Evolutionary conservation across 495 filamentous ascomycete species (phyloP).

Genomic region (Glarea lozoyensis): DNA sequence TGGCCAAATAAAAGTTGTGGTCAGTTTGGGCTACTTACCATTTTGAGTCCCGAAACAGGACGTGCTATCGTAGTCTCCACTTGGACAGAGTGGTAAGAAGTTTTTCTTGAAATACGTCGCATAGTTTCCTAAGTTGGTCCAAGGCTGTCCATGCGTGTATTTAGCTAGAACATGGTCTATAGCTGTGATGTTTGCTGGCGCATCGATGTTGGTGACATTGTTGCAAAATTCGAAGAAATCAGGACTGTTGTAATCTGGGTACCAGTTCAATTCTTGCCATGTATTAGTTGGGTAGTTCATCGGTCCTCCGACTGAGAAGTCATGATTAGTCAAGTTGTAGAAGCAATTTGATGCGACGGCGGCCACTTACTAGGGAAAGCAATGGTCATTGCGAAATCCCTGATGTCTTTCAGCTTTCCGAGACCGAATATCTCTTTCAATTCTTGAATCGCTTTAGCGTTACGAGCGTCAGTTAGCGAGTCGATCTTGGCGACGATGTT

Average conservation of each 20-base stretch:
- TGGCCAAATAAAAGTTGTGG: not conserved
- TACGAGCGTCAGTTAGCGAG: conserved; percentile 24
- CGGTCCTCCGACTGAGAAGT: conserved; percentile 28
- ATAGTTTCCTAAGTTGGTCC: conserved; percentile 38
- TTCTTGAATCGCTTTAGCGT: conserved; percentile 25
- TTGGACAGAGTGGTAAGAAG: conserved; percentile 30
- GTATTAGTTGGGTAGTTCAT: conserved; percentile 37
- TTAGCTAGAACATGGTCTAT: conserved; percentile 32
- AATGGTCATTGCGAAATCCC: conserved; percentile 37
- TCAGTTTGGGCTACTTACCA: conserved; percentile 1
- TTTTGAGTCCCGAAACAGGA: conserved; percentile 38
- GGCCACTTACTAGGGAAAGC: conserved; percentile 23
- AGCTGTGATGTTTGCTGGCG: conserved; percentile 29
- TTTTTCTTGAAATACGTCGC: conserved; percentile 36
- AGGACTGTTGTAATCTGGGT: conserved; percentile 18
- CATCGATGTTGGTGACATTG: conserved; percentile 37
- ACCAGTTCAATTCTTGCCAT: conserved; percentile 42
- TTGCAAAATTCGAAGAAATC: conserved; percentile 42
- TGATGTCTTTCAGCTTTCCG: conserved; percentile 26
- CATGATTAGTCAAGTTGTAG: not conserved
- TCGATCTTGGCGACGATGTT: conserved; percentile 37
- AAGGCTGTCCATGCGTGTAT: conserved; percentile 37
- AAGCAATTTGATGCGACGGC: not conserved
- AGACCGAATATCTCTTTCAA: conserved; percentile 36
- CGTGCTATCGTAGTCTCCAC: conserved; percentile 31